Evolutionary conservation across 169 alveolate species (phyloP).

Genomic region (Plasmodium ovale): DNA sequence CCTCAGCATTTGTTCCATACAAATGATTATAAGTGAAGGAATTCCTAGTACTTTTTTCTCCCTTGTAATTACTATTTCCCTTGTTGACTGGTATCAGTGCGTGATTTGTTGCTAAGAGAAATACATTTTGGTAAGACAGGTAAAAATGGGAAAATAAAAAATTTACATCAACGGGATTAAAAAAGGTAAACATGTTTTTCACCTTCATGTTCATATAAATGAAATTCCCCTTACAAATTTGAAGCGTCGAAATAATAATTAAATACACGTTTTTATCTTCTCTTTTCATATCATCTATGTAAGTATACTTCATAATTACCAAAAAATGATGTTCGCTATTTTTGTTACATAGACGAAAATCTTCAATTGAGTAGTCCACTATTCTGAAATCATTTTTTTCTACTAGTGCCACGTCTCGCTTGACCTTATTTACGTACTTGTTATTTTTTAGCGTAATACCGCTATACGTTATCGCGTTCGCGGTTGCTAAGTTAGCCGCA

Average conservation of each 20-base stretch:
- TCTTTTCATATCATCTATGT: conserved; percentile 3
- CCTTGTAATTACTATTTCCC: background rate
- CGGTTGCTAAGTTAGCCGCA: background rate
- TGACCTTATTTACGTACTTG: conserved; percentile 34
- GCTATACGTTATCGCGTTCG: background rate
- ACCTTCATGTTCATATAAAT: conserved; percentile 29
- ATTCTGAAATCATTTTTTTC: conserved; percentile 22
- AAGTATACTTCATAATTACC: conserved; percentile 42
- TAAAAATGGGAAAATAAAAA: conserved; percentile 44
- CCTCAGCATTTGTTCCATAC: background rate
- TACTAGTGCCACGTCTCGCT: conserved; percentile 2
- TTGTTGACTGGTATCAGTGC: background rate
- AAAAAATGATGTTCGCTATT: conserved; percentile 39
- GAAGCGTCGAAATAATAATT: conserved; percentile 31
- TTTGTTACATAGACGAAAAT: conserved; percentile 26
- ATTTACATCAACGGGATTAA: conserved; percentile 24
- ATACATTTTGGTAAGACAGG: conserved; percentile 43
- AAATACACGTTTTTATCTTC: conserved; percentile 28
- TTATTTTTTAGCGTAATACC: conserved; percentile 18
- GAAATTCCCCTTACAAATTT: conserved; percentile 43
- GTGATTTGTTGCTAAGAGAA: conserved; percentile 61
- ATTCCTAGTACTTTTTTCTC: background rate
- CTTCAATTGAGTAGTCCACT: conserved; percentile 25
- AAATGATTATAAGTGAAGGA: too few relatives aligned
- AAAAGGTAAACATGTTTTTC: conserved; percentile 68